Conservation (phyloP, 73 alveolate genomes). For the Paraurostyla sp. region DNA sequence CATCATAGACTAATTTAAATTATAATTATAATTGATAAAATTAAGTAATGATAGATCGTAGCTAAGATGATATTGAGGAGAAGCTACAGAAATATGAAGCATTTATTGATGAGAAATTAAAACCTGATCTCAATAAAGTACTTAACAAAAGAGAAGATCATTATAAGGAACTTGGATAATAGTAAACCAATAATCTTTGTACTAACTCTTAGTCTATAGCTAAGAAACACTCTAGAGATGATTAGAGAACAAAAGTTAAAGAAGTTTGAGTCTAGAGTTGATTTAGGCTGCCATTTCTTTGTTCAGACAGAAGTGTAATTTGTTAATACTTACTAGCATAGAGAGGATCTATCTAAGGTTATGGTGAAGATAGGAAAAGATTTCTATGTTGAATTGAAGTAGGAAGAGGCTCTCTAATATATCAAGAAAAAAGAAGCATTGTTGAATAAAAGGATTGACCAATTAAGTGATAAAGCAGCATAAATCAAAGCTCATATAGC, state of each 20-base stretch:
- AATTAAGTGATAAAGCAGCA: conserved; percentile 34
- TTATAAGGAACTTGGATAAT: conserved; percentile 22
- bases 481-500: conserved; percentile 43
- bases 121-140: conserved; percentile 15
- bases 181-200: neutral
- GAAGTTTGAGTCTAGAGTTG: conserved; percentile 36
- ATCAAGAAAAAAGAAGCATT: neutral
- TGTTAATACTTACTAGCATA: neutral
- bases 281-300: conserved; percentile 26
- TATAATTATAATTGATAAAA: too few species aligned
- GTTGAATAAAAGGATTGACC: conserved; percentile 16
- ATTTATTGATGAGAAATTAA: conserved; percentile 13
- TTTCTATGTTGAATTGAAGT: neutral
- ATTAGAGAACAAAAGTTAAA: conserved; percentile 22
- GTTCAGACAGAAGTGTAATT: conserved; percentile 35
- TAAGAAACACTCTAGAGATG: conserved; percentile 34
- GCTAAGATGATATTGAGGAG: conserved; percentile 13
- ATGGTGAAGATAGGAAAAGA: conserved; percentile 21
- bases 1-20: too few species aligned
- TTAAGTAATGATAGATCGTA: neutral
- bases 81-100: neutral
- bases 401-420: conserved; percentile 7
- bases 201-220: neutral
- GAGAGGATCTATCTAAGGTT: neutral
- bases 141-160: neutral